Evolutionary conservation across 116 monocot genomes (phyloP), one percentile per base, ranked within the genome.

Genomic region (Dioscorea cayenensis): DNA sequence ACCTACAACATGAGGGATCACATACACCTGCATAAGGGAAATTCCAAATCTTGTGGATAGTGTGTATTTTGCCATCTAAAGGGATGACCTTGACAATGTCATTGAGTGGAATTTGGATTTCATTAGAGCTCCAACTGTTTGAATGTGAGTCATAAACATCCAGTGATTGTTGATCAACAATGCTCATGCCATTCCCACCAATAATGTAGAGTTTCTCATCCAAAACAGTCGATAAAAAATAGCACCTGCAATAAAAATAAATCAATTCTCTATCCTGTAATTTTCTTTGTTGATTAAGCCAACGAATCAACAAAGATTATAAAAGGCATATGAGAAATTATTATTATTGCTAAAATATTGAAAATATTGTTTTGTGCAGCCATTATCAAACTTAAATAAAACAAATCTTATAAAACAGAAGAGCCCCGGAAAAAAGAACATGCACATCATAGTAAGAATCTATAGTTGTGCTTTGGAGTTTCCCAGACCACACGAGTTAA

Each of bases 71-170:
- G 4, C 67, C 73, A 67, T 82, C 69, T 2, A 82, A 36, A 18
- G 76, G 12, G 23, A 86, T 64, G 22, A 69, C 58, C 63, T 86
- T 76, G 3, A 62, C 70, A 50, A 82, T 71, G 28, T 86, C 76
- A 52, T 73, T 37, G 3, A 72, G 36, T 0, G 82, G 62, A 50
- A 69, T 63, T 20, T 63, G 71, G 37, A 71, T n/a, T 13, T 66
- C 73, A 51, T 27, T 36, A 21, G 79, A 76, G 13, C 43, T 58
- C 86, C 86, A 86, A n/a, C 58, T 48, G 28, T 79, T 72, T 20
- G 82, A 77, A 52, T 14, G n/a, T 14, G 76, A 29, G 71, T 86
- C 74, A 59, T 82, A 86, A 22, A 71, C 64, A 28, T 86, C 77
- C 86, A 76, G 77, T 64, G 77, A 77, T 48, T 70, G 64, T 13